Evolutionary conservation across 352 stramenopile species (phyloP), one percentile per base, ranked within the genome.

Genomic region (Pythium periplocum): DNA sequence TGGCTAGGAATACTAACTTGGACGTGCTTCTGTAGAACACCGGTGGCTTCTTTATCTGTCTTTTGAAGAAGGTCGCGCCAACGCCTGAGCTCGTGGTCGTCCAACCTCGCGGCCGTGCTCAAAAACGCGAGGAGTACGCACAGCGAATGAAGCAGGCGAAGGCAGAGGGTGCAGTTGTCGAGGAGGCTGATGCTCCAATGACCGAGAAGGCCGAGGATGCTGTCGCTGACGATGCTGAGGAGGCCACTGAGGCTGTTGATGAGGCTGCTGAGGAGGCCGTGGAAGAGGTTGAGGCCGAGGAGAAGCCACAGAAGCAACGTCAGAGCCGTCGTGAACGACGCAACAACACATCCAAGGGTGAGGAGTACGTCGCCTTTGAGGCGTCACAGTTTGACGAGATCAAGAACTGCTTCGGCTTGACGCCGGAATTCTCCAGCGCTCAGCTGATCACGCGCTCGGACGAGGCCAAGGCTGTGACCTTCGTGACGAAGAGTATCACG

Each of bases 1-100:
- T 37, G 2, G 37, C 6, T 12, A 12, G 6, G 1, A 35, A 26
- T 51, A 32, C 42, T 51, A 12, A 53, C 41, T 61, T 36, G 33
- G 5, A 41, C 51, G 46, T 48, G 39, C 38, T 32, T 52, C 42
- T 38, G 34, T 8, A 92, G 70, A 90, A 99, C 71, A 98, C 96
- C 6, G 97, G 97, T 42, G 98, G 97, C 0, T 99, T 99, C 68
- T 99, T 99, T 72, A 94, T 99, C 40, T 96, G 90, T 41, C 69
- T 99, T 35, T 75, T 99, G 4, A 81, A 96, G 61, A 98, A 98
- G 75, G 78, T 87, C 32, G 69, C 68, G 31, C 64, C 70, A 30
- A 93, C 83, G 6, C 78, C 78, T 5, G 46, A 62, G 17, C 52
- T 64, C n/a, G 50, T 62, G 9, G 51, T 76, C 17, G 17, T 26